Evolutionary conservation across 1,284 basidiomycete species (phyloP).

Genomic region (Puccinia novopanici): DNA sequence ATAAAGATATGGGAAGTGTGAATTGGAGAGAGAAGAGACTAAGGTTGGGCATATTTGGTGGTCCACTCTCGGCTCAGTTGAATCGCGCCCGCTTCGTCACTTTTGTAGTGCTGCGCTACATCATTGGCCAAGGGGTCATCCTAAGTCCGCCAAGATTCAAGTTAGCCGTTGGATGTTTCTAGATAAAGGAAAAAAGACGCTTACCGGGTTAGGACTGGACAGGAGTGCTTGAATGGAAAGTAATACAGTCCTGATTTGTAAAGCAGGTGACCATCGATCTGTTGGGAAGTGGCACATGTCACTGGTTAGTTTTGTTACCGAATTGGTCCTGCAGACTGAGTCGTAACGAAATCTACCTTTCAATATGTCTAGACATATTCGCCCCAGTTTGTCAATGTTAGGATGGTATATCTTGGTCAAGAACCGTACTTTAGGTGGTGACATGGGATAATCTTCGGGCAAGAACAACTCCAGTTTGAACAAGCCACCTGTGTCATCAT

Average conservation of each 20-base stretch:
- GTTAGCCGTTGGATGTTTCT: neutral
- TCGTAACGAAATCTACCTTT: constrained; percentile 70
- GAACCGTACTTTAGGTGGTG: constrained; percentile 96
- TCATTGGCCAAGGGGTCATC: constrained; percentile 95
- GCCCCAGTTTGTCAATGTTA: constrained; percentile 97
- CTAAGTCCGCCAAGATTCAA: constrained; percentile 47
- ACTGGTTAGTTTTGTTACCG: neutral
- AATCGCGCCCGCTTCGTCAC: constrained; percentile 88
- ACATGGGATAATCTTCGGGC: constrained; percentile 99
- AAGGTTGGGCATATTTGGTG: constrained; percentile 69
- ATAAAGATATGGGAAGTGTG: neutral
- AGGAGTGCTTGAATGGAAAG: constrained; percentile 94
- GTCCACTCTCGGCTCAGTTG: constrained; percentile 90
- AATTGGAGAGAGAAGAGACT: neutral
- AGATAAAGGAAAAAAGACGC: constrained; percentile 29
- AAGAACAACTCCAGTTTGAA: constrained; percentile 96
- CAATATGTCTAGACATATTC: constrained; percentile 96
- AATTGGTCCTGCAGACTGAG: constrained; percentile 12
- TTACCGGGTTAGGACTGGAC: constrained; percentile 85
- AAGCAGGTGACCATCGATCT: constrained; percentile 99
- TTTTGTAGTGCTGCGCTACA: constrained; percentile 97
- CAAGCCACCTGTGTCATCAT: constrained; percentile 70
- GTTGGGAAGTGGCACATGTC: constrained; percentile 10
- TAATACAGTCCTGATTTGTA: constrained; percentile 96
- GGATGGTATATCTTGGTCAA: constrained; percentile 99